These are phyloP conservation scores for Hortaea sp. DNA, from an alignment of 2,329 filamentous ascomycete genomes.

Conservation along the genomic window DNA sequence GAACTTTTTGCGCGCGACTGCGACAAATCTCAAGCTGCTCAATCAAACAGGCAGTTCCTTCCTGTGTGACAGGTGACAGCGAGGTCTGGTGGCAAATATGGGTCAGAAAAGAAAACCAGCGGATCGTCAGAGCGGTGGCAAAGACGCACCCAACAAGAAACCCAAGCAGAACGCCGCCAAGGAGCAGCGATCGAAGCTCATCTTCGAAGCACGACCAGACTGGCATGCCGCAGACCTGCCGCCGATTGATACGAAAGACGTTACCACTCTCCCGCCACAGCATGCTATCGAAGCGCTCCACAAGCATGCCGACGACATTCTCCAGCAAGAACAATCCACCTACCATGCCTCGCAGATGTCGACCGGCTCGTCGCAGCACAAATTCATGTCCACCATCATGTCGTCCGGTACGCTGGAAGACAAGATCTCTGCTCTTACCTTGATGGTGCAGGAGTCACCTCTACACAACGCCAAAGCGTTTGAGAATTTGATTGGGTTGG, in stretches of 20 bases:
- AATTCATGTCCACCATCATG: constrained; percentile 97
- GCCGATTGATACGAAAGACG: constrained; percentile 36
- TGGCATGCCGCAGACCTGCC: constrained; percentile 55
- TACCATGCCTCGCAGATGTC: constrained; percentile 59
- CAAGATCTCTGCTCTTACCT: constrained; percentile 87
- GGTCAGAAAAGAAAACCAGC: constrained; percentile 27
- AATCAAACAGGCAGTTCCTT: background rate
- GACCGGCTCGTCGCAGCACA: constrained; percentile 76
- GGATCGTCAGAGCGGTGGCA: constrained; percentile 11
- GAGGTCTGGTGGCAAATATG: constrained; percentile 5
- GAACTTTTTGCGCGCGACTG: background rate
- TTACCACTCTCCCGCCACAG: constrained; percentile 38
- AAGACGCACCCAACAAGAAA: constrained; percentile 19
- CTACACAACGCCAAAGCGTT: constrained; percentile 85
- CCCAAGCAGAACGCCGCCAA: constrained; percentile 15
- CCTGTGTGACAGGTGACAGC: too few species aligned
- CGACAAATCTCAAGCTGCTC: background rate
- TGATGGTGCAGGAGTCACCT: constrained; percentile 92
- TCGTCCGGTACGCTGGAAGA: constrained; percentile 90
- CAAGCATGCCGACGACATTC: constrained; percentile 60
- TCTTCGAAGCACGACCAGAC: constrained; percentile 52
- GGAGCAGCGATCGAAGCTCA: constrained; percentile 14
- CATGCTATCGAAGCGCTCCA: constrained; percentile 50
- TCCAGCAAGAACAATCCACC: constrained; percentile 66
- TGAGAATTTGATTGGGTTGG: constrained; percentile 69